Evolutionary conservation across 805 yeast genomes (phyloP).

Genomic region (Candida golubevii): DNA sequence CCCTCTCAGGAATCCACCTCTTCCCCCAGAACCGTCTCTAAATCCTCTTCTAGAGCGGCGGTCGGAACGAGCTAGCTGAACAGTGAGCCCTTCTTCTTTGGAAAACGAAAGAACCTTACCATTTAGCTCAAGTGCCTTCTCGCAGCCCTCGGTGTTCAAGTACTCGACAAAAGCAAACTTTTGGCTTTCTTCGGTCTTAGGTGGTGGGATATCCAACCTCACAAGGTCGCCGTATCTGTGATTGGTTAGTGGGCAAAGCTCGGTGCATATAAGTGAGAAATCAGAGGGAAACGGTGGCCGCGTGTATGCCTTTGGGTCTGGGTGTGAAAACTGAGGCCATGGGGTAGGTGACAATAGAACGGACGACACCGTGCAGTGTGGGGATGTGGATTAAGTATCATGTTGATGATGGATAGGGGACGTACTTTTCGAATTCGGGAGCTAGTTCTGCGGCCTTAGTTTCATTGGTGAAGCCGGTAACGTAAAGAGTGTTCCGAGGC

Average conservation of each 20-base stretch:
- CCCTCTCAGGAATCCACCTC: conserved; percentile 19
- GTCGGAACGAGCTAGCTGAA: conserved; percentile 54
- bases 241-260: conserved; percentile 7
- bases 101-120: conserved; percentile 44
- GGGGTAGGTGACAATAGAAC: too few species aligned
- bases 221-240: conserved; percentile 52
- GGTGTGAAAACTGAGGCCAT: too few species aligned
- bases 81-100: conserved; percentile 39
- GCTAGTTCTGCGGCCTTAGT: conserved; percentile 56
- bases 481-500: conserved; percentile 50
- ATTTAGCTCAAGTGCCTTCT: conserved; percentile 46
- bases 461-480: conserved; percentile 53
- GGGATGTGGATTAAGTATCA: too few species aligned
- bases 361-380: too few species aligned
- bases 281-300: conserved; percentile 1
- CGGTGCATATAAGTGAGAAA: not conserved
- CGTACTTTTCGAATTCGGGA: conserved; percentile 57
- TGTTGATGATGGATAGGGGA: conserved; percentile 16
- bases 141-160: conserved; percentile 48
- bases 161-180: conserved; percentile 65
- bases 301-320: not conserved
- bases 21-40: conserved; percentile 19
- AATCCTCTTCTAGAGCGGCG: conserved; percentile 41
- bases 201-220: conserved; percentile 60
- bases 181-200: conserved; percentile 53